Conservation (phyloP, 179 eudicot species). For the Dionaea muscipula region DNA sequence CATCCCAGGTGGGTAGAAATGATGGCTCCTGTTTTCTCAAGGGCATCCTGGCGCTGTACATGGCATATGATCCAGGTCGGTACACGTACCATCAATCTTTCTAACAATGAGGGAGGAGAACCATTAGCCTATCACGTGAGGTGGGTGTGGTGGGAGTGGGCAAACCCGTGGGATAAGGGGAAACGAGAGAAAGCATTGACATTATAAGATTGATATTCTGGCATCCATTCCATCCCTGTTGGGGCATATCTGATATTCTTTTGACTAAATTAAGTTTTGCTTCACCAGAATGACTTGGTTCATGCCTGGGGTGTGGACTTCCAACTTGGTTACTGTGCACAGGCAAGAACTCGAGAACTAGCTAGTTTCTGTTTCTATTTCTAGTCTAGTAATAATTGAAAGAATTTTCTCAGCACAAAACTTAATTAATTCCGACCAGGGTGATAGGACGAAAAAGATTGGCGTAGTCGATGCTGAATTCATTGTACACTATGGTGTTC, state of each 20-base stretch:
- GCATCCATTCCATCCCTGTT: too few relatives aligned
- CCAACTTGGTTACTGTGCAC: conserved; percentile 61
- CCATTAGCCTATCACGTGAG: too few relatives aligned
- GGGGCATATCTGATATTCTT: neutral
- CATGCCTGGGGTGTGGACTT: conserved; percentile 71
- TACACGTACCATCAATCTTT: too few relatives aligned
- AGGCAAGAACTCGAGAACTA: conserved; percentile 19
- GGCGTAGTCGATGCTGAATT: conserved; percentile 61
- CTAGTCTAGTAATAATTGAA: neutral
- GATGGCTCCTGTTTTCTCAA: too few relatives aligned
- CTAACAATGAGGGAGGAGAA: too few relatives aligned
- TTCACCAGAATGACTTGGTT: conserved; percentile 48
- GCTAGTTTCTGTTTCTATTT: neutral
- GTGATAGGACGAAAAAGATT: conserved; percentile 38
- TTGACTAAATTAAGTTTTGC: conserved; percentile 6
- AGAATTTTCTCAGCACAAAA: neutral
- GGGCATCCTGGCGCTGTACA: too few relatives aligned
- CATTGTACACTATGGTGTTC: conserved; percentile 46
- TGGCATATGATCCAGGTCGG: too few relatives aligned
- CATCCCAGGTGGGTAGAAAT: too few relatives aligned
- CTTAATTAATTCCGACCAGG: conserved; percentile 20
- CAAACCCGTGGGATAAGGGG: too few relatives aligned
- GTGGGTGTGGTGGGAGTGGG: too few relatives aligned
- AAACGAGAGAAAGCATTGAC: too few relatives aligned
- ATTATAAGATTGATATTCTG: too few relatives aligned